Evolutionary conservation across 306 rosid species (phyloP).

Genomic region (Quercus cerris): DNA sequence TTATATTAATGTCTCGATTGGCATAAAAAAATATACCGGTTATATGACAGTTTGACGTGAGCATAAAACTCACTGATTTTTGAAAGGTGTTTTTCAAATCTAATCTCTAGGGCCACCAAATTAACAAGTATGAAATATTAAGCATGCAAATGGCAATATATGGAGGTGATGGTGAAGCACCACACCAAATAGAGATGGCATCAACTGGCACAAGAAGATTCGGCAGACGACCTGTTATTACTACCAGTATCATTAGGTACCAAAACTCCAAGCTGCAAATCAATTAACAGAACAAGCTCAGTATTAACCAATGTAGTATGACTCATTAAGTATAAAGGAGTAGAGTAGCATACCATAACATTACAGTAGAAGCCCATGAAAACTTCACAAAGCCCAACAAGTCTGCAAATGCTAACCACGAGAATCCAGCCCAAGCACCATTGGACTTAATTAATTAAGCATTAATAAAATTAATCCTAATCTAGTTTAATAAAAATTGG

Average conservation of each 20-base stretch:
- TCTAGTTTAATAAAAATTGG: too few species aligned
- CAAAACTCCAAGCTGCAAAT: conserved; percentile 80
- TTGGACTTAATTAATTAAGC: conserved; percentile 40
- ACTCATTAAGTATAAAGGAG: neutral
- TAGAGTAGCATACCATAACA: conserved; percentile 56
- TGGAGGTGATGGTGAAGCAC: neutral
- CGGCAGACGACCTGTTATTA: conserved; percentile 54
- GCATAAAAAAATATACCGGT: neutral
- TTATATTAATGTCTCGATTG: too few species aligned
- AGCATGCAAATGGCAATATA: neutral
- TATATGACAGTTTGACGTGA: too few species aligned
- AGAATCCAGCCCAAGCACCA: conserved; percentile 77
- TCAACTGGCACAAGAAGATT: conserved; percentile 64
- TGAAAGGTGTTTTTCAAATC: too few species aligned
- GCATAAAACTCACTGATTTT: too few species aligned
- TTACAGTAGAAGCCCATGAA: conserved; percentile 71
- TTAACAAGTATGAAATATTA: neutral
- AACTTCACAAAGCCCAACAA: conserved; percentile 62
- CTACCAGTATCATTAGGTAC: conserved; percentile 75
- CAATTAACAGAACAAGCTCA: neutral
- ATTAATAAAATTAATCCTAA: too few species aligned
- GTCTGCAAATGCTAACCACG: conserved; percentile 67
- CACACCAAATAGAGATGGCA: conserved; percentile 71
- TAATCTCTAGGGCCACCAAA: too few species aligned
- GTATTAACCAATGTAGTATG: neutral